Conservation (phyloP, 768 basidiomycete genomes). For the Clitopilus hobsonii region DNA sequence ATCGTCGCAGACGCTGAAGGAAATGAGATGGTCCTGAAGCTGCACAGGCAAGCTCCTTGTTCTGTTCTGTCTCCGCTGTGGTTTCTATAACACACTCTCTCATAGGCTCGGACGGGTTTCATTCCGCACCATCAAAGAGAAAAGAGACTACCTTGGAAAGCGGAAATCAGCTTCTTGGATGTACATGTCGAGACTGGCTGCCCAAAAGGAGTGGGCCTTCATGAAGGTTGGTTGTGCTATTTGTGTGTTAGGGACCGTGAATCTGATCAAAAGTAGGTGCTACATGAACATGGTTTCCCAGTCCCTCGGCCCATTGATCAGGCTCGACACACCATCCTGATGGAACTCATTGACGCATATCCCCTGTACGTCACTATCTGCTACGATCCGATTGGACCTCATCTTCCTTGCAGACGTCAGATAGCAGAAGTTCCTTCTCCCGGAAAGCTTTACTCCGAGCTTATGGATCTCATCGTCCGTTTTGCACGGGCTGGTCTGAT, state of each 20-base stretch:
- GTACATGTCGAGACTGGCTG: slow-evolving; percentile 96
- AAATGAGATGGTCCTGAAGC: slow-evolving; percentile 84
- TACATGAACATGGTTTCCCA: slow-evolving; percentile 89
- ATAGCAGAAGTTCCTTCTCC: slow-evolving; percentile 80
- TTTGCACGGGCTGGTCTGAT: slow-evolving; percentile 94
- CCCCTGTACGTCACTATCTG: slow-evolving; percentile 63
- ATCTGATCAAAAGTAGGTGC: slow-evolving; percentile 48
- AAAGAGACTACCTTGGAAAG: slow-evolving; percentile 94
- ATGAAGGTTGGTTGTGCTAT: slow-evolving; percentile 72
- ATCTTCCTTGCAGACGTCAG: slow-evolving; percentile 60
- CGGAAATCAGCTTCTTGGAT: slow-evolving; percentile 97
- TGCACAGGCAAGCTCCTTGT: slow-evolving; percentile 69
- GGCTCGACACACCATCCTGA: slow-evolving; percentile 89
- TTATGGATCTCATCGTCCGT: slow-evolving; percentile 96
- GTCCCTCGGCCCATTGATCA: slow-evolving; percentile 94
- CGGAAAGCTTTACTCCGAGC: slow-evolving; percentile 80
- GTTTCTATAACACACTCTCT: too few relatives aligned
- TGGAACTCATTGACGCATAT: slow-evolving; percentile 94
- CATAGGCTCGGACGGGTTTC: slow-evolving; percentile 91
- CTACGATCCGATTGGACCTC: slow-evolving; percentile 6
- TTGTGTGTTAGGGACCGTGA: not conserved
- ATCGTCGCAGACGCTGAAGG: slow-evolving; percentile 84
- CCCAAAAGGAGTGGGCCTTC: slow-evolving; percentile 97
- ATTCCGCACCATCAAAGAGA: slow-evolving; percentile 94
- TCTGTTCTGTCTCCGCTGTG: too few relatives aligned